phyloP scores from a whole-genome alignment of 805 yeast genomes.

The Myxozyma vanderwaltii region DNA sequence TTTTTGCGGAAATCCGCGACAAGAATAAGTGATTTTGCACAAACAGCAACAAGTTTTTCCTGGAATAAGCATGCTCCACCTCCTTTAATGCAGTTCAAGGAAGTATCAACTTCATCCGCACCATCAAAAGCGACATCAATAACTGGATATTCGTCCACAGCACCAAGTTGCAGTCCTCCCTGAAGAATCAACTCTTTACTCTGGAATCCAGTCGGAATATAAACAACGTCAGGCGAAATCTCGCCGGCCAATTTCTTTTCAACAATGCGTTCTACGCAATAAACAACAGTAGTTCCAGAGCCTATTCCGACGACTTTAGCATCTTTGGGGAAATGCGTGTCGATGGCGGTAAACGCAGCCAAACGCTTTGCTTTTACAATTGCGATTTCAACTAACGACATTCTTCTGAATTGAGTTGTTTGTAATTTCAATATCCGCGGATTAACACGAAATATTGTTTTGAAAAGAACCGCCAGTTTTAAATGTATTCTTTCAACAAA shows the following conservation, averaged over 20 bases:
- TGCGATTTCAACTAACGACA: constrained; percentile 6
- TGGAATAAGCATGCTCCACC: constrained; percentile 98
- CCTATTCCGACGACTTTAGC: constrained; percentile 90
- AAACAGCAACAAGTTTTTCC: constrained; percentile 88
- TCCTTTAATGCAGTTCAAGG: constrained; percentile 88
- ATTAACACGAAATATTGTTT: not conserved
- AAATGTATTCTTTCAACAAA: too few relatives aligned
- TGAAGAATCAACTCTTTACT: constrained; percentile 80
- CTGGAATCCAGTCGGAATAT: constrained; percentile 97
- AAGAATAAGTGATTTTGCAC: constrained; percentile 72
- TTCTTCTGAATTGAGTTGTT: not conserved
- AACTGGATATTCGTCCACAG: constrained; percentile 73
- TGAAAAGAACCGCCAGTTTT: not conserved
- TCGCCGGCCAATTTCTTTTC: constrained; percentile 49
- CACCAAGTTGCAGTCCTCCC: constrained; percentile 76
- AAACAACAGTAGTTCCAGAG: constrained; percentile 96
- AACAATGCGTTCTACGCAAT: constrained; percentile 91
- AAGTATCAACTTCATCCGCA: constrained; percentile 90
- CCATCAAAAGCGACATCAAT: constrained; percentile 97
- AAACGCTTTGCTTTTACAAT: constrained; percentile 82
- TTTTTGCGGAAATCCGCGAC: constrained; percentile 93
- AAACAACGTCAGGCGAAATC: constrained; percentile 54
- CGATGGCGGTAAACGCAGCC: constrained; percentile 92
- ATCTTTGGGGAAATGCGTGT: constrained; percentile 69
- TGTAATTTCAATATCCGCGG: not conserved